Evolutionary conservation across 495 filamentous ascomycete species (phyloP).

Genomic region (Talaromyces liani): DNA sequence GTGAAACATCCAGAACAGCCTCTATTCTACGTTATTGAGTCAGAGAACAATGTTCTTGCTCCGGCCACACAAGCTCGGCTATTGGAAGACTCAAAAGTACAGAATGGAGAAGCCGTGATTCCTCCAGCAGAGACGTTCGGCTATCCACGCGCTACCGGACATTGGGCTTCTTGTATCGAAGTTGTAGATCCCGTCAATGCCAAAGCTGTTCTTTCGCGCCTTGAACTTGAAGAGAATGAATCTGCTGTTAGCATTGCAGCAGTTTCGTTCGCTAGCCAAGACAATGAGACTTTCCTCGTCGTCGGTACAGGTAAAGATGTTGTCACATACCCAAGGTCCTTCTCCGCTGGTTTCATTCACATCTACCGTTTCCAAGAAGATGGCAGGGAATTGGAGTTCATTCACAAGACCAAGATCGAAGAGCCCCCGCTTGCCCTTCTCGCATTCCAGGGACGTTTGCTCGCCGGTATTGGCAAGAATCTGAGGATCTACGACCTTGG

Average conservation of each 20-base stretch:
- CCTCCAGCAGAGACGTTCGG: conserved; percentile 84
- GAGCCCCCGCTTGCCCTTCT: conserved; percentile 83
- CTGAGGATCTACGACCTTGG: conserved; percentile 88
- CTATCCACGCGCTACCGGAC: conserved; percentile 69
- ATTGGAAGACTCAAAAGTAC: conserved; percentile 53
- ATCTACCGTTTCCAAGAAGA: conserved; percentile 87
- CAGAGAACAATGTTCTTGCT: conserved; percentile 83
- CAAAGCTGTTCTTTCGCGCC: conserved; percentile 61
- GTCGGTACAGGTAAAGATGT: conserved; percentile 93
- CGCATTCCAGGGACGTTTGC: conserved; percentile 82
- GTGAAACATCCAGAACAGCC: conserved; percentile 81
- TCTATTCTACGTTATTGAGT: conserved; percentile 87
- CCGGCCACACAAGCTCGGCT: conserved; percentile 63
- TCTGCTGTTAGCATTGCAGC: conserved; percentile 79
- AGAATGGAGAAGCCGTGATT: conserved; percentile 60
- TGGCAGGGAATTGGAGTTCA: conserved; percentile 81
- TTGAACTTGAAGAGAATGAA: conserved; percentile 86
- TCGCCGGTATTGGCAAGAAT: conserved; percentile 75
- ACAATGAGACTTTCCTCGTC: conserved; percentile 82
- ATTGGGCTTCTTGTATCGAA: conserved; percentile 94
- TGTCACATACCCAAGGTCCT: conserved; percentile 64
- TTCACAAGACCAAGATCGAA: conserved; percentile 90
- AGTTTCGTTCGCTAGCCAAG: conserved; percentile 78
- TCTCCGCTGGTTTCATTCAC: conserved; percentile 75
- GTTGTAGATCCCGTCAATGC: conserved; percentile 75